Conservation (phyloP, 352 stramenopile genomes). For the Pythium pyrilobum region DNA sequence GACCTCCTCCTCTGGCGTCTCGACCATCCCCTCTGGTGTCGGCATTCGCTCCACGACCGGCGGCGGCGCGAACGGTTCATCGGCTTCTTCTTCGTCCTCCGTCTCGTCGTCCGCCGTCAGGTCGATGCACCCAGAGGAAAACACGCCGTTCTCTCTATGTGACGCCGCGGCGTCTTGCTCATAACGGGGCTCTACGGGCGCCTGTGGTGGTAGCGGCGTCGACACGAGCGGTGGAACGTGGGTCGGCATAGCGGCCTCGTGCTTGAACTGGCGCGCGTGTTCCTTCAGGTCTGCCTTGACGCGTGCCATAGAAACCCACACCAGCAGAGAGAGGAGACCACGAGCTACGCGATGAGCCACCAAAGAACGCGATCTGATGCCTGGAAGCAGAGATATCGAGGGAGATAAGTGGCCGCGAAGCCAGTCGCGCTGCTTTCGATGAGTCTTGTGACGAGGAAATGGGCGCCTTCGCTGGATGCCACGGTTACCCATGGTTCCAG, state of each 20-base stretch:
- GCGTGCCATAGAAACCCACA: slow-evolving; percentile 2
- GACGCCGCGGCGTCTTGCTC: background rate
- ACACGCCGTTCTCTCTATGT: background rate
- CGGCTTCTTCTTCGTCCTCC: slow-evolving; percentile 45
- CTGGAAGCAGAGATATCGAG: background rate
- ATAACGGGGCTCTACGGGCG: background rate
- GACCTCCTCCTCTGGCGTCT: slow-evolving; percentile 7
- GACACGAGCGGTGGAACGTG: background rate
- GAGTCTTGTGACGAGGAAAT: too few relatives aligned
- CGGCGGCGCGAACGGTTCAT: slow-evolving; percentile 6
- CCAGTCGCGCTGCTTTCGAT: too few relatives aligned
- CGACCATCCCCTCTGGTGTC: background rate
- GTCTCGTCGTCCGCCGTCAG: slow-evolving; percentile 50
- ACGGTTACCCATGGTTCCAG: too few relatives aligned
- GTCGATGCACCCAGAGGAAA: slow-evolving; percentile 29
- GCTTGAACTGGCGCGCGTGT: background rate
- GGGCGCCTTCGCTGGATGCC: too few relatives aligned
- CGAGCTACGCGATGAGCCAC: background rate
- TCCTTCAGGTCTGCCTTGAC: slow-evolving; percentile 9
- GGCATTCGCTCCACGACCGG: background rate
- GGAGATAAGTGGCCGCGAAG: too few relatives aligned
- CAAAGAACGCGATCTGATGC: background rate
- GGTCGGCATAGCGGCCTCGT: background rate
- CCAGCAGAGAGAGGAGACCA: background rate
- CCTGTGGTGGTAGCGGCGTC: background rate